Percentiles rank a stretch among this genome's conserved stretches.
phyloP scores from a whole-genome alignment of 768 basidiomycete species.

The Auricularia cornea region DNA sequence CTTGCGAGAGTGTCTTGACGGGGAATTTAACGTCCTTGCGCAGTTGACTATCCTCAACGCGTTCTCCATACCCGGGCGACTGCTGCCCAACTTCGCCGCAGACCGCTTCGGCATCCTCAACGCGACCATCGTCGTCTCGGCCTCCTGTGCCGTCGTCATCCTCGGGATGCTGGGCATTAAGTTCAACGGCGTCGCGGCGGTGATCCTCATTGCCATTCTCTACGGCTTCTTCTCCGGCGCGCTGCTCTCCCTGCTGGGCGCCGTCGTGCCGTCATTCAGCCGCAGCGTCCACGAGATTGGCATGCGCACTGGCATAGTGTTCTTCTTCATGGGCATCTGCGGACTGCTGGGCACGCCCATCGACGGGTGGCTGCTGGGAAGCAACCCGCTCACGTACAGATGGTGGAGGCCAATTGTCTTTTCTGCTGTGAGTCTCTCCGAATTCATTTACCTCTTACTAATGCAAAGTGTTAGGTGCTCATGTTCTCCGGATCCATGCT shows the following conservation, averaged over 20 bases:
- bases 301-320: constrained; percentile 19
- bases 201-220: constrained; percentile 17
- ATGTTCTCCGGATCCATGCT: background rate
- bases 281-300: constrained; percentile 13
- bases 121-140: constrained; percentile 53
- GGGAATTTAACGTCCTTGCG: background rate
- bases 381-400: background rate
- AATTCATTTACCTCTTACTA: too few species aligned
- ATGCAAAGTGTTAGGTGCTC: background rate
- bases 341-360: background rate
- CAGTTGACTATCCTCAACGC: constrained; percentile 19
- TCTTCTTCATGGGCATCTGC: background rate
- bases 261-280: constrained; percentile 4
- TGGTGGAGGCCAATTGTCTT: background rate
- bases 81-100: constrained; percentile 16
- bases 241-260: constrained; percentile 17
- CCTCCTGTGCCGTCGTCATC: constrained; percentile 49
- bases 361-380: background rate
- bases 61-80: constrained; percentile 18
- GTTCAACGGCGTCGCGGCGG: constrained; percentile 16
- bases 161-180: constrained; percentile 44
- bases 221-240: constrained; percentile 21
- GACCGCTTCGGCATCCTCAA: constrained; percentile 14
- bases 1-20: too few species aligned
- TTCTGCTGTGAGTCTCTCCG: background rate